Conservation (phyloP, 1,284 basidiomycete genomes). For the Tilletiopsis washingtonensis region DNA sequence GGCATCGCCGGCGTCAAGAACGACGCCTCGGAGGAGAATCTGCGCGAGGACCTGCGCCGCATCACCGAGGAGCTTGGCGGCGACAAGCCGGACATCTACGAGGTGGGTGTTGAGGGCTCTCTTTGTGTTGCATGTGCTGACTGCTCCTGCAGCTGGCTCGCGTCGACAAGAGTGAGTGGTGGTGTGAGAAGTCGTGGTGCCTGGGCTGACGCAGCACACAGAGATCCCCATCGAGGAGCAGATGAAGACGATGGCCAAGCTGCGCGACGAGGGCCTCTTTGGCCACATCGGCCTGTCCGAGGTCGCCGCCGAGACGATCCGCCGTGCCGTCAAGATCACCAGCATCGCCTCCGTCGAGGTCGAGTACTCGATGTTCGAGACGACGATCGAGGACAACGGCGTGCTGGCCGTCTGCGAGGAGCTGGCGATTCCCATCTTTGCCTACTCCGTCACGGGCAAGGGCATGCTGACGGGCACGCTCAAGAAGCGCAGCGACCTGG, state of each 20-base stretch:
- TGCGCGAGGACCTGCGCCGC: conserved; percentile 19
- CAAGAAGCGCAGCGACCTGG: conserved; percentile 55
- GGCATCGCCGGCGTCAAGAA: conserved; percentile 18
- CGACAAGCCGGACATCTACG: conserved; percentile 5
- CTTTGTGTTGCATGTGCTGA: no score
- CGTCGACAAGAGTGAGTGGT: no score
- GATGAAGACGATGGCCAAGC: conserved; percentile 25
- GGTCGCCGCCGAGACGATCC: conserved; percentile 26
- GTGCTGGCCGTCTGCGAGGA: conserved; percentile 50
- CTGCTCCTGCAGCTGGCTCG: no score
- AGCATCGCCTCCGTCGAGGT: conserved; percentile 57
- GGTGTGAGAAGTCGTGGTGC: no score
- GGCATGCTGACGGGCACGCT: conserved; percentile 59
- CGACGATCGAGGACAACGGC: conserved; percentile 50
- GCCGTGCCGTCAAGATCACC: conserved; percentile 19
- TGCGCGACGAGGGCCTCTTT: conserved; percentile 32
- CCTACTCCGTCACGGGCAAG: conserved; percentile 58
- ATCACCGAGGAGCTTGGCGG: conserved; percentile 23
- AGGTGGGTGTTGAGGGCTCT: no score
- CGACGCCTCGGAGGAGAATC: conserved; percentile 13
- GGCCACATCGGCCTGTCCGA: conserved; percentile 36
- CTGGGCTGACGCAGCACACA: background rate
- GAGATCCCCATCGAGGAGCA: conserved; percentile 11
- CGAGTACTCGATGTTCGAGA: conserved; percentile 60
- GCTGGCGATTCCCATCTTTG: conserved; percentile 55